Conservation (phyloP, 2,329 filamentous ascomycete species). For the Dryadomyces quercivorus region DNA sequence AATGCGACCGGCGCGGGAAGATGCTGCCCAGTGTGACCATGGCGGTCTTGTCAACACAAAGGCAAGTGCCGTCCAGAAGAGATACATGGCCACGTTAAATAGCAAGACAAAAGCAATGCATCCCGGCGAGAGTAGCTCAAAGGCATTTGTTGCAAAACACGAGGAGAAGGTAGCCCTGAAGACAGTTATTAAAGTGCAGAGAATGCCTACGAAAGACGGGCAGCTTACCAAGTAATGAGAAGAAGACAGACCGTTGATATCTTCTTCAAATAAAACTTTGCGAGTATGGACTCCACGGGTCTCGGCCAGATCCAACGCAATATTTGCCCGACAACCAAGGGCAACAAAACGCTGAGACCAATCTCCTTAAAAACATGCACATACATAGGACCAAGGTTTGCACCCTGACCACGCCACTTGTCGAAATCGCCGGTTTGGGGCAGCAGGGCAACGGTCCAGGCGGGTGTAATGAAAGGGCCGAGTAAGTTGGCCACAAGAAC, state of each 20-base stretch:
- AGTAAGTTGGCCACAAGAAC: constrained; percentile 59
- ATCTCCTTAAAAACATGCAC: constrained; percentile 55
- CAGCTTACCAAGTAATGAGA: constrained; percentile 30
- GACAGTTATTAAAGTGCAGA: not conserved
- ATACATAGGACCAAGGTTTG: constrained; percentile 49
- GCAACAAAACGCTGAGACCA: constrained; percentile 53
- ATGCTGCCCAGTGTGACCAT: not conserved
- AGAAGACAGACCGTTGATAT: constrained; percentile 34
- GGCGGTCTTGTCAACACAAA: constrained; percentile 38
- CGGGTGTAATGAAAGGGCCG: constrained; percentile 55
- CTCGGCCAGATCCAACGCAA: constrained; percentile 38
- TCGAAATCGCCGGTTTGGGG: constrained; percentile 37
- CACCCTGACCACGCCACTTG: constrained; percentile 20
- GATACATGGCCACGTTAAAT: constrained; percentile 51
- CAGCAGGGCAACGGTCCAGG: constrained; percentile 49
- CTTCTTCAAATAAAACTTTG: constrained; percentile 24
- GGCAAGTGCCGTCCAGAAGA: constrained; percentile 51
- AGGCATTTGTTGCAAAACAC: constrained; percentile 46
- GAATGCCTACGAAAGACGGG: not conserved
- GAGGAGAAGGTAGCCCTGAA: constrained; percentile 59
- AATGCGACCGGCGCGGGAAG: not conserved
- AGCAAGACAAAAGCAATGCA: constrained; percentile 57
- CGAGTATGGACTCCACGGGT: constrained; percentile 42
- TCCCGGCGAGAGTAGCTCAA: constrained; percentile 29
- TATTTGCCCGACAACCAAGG: constrained; percentile 49